Conservation (phyloP, 1,284 basidiomycete genomes). For the Ustilago cynodontis region DNA sequence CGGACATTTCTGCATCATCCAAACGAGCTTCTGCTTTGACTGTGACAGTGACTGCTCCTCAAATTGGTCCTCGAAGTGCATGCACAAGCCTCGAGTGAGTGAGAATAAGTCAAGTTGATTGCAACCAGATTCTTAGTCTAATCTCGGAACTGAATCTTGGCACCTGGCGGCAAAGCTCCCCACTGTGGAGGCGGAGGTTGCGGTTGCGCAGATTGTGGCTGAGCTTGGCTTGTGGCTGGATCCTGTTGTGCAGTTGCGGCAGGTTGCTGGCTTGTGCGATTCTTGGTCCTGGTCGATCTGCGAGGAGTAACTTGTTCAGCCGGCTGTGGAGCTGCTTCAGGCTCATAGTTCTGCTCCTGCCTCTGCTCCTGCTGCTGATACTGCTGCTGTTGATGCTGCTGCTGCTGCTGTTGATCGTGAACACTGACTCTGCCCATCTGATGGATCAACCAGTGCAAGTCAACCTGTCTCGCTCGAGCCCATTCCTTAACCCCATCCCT, state of each 20-base stretch:
- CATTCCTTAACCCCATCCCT: conserved; percentile 52
- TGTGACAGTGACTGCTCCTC: not conserved
- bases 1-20: not conserved
- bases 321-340: conserved; percentile 7
- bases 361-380: not conserved
- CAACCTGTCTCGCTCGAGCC: conserved; percentile 50
- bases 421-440: conserved; percentile 27
- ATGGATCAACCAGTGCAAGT: conserved; percentile 40
- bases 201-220: conserved; percentile 1
- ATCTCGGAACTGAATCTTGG: conserved; percentile 59
- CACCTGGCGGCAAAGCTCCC: conserved; percentile 59
- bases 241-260: conserved; percentile 9
- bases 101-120: not conserved
- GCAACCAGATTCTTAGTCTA: not conserved
- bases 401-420: conserved; percentile 14
- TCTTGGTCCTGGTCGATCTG: conserved; percentile 20
- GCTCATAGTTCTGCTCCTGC: not conserved
- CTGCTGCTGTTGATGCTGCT: conserved; percentile 3
- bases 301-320: not conserved
- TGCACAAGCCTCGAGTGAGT: not conserved
- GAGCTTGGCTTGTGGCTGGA: not conserved
- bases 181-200: conserved; percentile 44
- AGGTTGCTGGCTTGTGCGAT: not conserved
- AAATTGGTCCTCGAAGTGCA: not conserved
- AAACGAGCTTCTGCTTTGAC: not conserved